Base-by-base conservation (phyloP, 2,329 filamentous ascomycete species). In the Spiromastix sp. region DNA sequence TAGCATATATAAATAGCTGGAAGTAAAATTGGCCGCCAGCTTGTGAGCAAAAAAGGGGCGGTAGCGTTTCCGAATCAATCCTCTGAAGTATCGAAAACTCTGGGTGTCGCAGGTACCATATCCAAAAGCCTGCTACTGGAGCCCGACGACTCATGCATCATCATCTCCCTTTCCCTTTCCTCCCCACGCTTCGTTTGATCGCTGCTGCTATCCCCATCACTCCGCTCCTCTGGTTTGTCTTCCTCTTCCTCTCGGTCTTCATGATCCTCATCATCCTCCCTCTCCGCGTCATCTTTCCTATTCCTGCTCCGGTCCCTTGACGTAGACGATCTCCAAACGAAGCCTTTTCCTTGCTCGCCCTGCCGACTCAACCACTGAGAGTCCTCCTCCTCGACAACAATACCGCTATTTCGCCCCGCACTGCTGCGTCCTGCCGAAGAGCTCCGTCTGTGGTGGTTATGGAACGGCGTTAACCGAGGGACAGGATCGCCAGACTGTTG, bases 301-400 rank as follows among this genome's bases (percentile, higher is more conserved):
- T 24, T n/a, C 21, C 19, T 27, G 31, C 25, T 39, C 31, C 42
- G 15, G 21, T 36, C 39, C 21, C 38, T 42, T 12, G 40, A 40
- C 7, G 37, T 37, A 6, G 36, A 34, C 3, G 41, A 39, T 15
- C 41, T 30, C 41, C 43, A 44, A 13, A 37, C 30, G 40, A 42
- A 49, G 9, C 41, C 40, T 32, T 47, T 48, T 10, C 47, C 48
- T 25, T 48, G 36, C 19, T 34, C 42, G 2, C 42, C 46, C 12
- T 37, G 38, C 29, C 49, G 38, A 22, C 47, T 46, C 26, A 51
- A 28, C 48, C 48, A 49, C 16, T 41, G 40, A 21, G 39, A 42
- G 34, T 51, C 47, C 33, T 50, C 48, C 35, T 51, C 47, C 39
- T 51, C 48, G 11, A 51, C 43, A 16, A 51, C 21, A 11, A 51